Percentiles rank a stretch among this genome's conserved stretches.
phyloP scores from a whole-genome alignment of 768 basidiomycete genomes.

The Cystofilobasidium macerans region DNA sequence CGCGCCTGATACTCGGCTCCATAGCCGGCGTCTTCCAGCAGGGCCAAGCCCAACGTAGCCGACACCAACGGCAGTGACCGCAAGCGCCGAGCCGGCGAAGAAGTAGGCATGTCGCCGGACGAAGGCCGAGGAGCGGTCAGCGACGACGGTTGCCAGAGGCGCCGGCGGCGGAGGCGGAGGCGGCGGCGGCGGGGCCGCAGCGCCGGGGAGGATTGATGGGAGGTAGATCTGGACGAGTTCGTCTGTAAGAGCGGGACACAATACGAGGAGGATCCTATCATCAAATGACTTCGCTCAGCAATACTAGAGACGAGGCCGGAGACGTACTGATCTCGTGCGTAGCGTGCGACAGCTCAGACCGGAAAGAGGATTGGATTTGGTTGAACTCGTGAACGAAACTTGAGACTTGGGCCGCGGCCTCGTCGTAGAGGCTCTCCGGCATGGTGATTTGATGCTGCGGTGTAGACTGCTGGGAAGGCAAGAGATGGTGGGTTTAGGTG shows the following conservation, averaged over 20 bases:
- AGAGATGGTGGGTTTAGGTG: neutral
- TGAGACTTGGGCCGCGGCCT: neutral
- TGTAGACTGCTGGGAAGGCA: too few species aligned
- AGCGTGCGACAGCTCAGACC: neutral
- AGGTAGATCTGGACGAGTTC: conserved; percentile 16
- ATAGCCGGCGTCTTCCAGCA: neutral
- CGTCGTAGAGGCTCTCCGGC: neutral
- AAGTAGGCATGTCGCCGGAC: neutral
- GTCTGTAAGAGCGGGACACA: neutral
- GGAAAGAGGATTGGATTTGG: neutral
- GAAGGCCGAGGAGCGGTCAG: conserved; percentile 8
- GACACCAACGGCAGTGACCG: neutral
- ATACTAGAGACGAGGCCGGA: too few species aligned
- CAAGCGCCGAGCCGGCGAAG: conserved; percentile 4
- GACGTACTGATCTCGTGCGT: conserved; percentile 5
- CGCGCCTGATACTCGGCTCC: conserved; percentile 2
- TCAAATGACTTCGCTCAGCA: too few species aligned
- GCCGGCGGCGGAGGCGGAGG: conserved; percentile 14
- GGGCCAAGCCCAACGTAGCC: conserved; percentile 2
- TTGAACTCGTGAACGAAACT: neutral
- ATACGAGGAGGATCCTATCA: neutral
- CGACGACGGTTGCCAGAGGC: neutral
- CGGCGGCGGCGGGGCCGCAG: neutral
- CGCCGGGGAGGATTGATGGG: neutral
- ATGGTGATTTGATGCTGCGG: neutral